Base-by-base conservation (phyloP, 768 basidiomycete species). In the Cubamyces sp. region DNA sequence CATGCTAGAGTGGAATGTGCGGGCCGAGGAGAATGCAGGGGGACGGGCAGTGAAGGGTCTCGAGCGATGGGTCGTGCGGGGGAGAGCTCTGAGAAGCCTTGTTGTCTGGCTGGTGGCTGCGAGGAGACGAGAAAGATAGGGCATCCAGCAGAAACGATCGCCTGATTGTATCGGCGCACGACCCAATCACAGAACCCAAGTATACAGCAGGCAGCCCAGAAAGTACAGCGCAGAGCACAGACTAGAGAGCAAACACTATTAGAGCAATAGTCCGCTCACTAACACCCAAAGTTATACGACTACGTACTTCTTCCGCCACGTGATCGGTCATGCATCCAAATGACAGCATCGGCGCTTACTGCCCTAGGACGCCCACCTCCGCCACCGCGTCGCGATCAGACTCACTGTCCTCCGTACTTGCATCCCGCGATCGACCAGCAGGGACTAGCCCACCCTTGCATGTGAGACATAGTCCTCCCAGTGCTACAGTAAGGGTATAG, bases 1-100 rank as follows among this genome's bases (percentile, higher is more conserved):
- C 68, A 70, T 68, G 52, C 60, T 60, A 40, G 65, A 51, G n/a
- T 62, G 56, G 4, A 66, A 43, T n/a, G 18, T 14, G 9, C 48
- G 64, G 37, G 52, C 39, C 1, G 54, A 28, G 40, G 54, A 30
- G 28, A 48, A 5, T 34, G 56, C 52, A 19, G 59, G 42, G 40
- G 26, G 45, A 11, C 60, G 62, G 30, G 60, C 25, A 30, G 61
- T 30, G 40, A 49, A 51, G n/a, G 47, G 54, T 47, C 34, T 34
- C 34, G 54, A 43, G 21, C 41, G 55, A 16, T 54, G 34, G 39
- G 61, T 26, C 43, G 54, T 49, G 50, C 53, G 61, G 54, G 53
- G 64, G 39, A 60, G 51, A 28, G 61, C 40, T 48, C 63, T 58
- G 25, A 60, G 47, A 34, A 64, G 63, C 63, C 63, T 45, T 42